These are phyloP conservation scores for Hemisphaericaspora lyxosophila DNA, from an alignment of 1,139 yeast genomes.

Conservation along the genomic window DNA sequence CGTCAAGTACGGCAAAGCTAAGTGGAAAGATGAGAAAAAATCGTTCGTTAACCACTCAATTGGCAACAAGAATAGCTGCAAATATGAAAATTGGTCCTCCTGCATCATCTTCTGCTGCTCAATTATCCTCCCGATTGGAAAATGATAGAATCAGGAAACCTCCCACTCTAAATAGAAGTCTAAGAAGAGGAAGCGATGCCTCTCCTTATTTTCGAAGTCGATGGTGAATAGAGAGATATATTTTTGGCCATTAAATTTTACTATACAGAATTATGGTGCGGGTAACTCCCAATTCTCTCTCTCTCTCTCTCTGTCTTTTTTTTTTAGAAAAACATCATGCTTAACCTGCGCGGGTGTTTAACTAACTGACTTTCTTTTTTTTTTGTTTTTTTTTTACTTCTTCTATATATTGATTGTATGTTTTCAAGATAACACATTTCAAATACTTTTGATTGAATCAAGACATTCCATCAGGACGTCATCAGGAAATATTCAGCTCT, in stretches of 20 bases:
- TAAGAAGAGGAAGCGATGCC: constrained; percentile 7
- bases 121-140: background rate
- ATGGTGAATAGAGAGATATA: background rate
- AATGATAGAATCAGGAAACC: constrained; percentile 7
- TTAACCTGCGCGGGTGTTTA: background rate
- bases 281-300: constrained; percentile 1
- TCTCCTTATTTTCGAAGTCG: constrained; percentile 12
- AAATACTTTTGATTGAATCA: too few species aligned
- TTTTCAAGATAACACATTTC: too few species aligned
- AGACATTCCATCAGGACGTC: background rate
- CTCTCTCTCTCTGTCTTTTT: too few species aligned
- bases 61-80: constrained; percentile 17
- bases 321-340: background rate
- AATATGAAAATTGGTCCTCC: constrained; percentile 15
- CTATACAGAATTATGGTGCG: background rate
- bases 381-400: background rate
- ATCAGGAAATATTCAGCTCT: background rate
- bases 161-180: constrained; percentile 11
- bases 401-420: background rate
- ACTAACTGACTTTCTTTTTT: background rate
- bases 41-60: constrained; percentile 12
- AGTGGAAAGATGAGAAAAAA: constrained; percentile 5
- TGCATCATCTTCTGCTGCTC: constrained; percentile 1
- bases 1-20: background rate
- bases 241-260: background rate